Conservation (phyloP, 345 rosid genomes). For the Xanthoceras sorbifolium region DNA sequence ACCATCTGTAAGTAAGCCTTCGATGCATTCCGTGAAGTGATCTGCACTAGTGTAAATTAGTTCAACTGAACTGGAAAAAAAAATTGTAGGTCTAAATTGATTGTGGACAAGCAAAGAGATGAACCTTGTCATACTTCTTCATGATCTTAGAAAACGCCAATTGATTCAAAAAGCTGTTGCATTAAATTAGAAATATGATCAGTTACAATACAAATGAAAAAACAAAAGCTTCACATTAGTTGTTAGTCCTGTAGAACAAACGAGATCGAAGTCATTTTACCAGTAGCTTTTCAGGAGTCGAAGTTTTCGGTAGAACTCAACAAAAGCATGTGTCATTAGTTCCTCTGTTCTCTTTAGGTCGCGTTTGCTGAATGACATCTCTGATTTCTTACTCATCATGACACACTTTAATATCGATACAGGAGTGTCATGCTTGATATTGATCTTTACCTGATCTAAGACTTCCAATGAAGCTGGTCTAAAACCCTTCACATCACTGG, state of each 20-base stretch:
- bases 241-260: background rate
- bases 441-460: constrained; percentile 48
- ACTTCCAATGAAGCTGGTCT: constrained; percentile 45
- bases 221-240: background rate
- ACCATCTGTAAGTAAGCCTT: constrained; percentile 63
- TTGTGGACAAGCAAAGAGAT: background rate
- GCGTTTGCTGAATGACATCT: constrained; percentile 35
- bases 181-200: constrained; percentile 2
- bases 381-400: constrained; percentile 29
- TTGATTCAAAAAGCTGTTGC: constrained; percentile 65
- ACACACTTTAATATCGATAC: constrained; percentile 38
- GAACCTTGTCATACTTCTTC: constrained; percentile 92
- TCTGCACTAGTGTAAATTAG: constrained; percentile 33
- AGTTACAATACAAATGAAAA: background rate
- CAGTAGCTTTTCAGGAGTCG: constrained; percentile 58
- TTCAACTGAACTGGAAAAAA: background rate
- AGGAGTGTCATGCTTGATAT: constrained; percentile 48
- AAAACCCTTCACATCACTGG: background rate
- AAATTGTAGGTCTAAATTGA: background rate
- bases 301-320: constrained; percentile 65
- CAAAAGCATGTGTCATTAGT: constrained; percentile 45
- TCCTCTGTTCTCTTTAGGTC: constrained; percentile 53
- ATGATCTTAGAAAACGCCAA: constrained; percentile 77
- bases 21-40: constrained; percentile 60
- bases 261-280: constrained; percentile 26